These are phyloP conservation scores for Hyphopichia wangnamkhiaoensis DNA, from an alignment of 1,139 yeast genomes.

Conservation along the genomic window DNA sequence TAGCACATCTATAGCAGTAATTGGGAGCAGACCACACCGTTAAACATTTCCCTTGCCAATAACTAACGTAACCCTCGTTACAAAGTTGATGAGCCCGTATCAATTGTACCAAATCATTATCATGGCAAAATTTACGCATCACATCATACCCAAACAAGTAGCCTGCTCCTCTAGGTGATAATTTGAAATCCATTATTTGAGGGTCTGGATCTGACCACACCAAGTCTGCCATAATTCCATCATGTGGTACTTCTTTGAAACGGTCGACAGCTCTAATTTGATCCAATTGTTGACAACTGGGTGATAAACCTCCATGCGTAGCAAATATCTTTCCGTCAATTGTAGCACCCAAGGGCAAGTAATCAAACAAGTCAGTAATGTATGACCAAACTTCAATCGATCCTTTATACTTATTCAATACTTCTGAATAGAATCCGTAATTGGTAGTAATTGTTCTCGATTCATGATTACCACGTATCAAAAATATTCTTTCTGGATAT, in stretches of 20 bases:
- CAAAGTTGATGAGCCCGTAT: slow-evolving; percentile 95
- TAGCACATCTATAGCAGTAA: slow-evolving; percentile 95
- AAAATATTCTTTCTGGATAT: slow-evolving; percentile 77
- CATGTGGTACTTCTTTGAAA: slow-evolving; percentile 94
- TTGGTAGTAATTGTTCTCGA: slow-evolving; percentile 94
- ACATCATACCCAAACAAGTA: slow-evolving; percentile 93
- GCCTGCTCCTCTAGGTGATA: slow-evolving; percentile 97
- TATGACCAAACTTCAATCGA: slow-evolving; percentile 79
- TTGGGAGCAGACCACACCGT: slow-evolving; percentile 99
- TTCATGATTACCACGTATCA: slow-evolving; percentile 94
- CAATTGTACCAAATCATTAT: slow-evolving; percentile 78
- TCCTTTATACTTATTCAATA: slow-evolving; percentile 82
- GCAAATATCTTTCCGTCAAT: slow-evolving; percentile 92
- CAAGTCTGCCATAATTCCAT: slow-evolving; percentile 98
- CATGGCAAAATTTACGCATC: slow-evolving; percentile 78
- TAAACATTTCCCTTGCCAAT: slow-evolving; percentile 85
- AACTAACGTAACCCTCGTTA: slow-evolving; percentile 91
- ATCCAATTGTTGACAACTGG: slow-evolving; percentile 90
- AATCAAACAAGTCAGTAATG: slow-evolving; percentile 92
- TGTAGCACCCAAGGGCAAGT: slow-evolving; percentile 86
- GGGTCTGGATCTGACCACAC: slow-evolving; percentile 99
- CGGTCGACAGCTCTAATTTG: slow-evolving; percentile 89
- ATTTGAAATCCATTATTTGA: slow-evolving; percentile 76
- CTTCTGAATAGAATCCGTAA: slow-evolving; percentile 95
- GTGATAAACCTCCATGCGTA: slow-evolving; percentile 94